These are phyloP conservation scores for Talaromyces sp. DNA, from an alignment of 2,329 filamentous ascomycete genomes.

Conservation along the genomic window DNA sequence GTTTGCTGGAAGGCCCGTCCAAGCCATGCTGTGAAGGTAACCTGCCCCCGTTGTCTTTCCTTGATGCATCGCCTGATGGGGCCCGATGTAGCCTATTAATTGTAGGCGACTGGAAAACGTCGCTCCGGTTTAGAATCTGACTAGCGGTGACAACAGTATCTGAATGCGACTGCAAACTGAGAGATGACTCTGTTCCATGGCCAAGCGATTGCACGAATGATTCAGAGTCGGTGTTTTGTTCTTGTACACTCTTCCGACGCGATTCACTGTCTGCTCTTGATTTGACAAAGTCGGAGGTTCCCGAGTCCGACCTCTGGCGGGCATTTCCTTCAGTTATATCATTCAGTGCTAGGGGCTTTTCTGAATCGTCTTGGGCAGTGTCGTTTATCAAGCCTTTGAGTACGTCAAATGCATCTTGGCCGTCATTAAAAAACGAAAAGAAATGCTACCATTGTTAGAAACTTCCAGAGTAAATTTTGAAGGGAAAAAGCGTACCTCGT, in stretches of 20 bases:
- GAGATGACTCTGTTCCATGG: slow-evolving; percentile 67
- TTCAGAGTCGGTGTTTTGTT: slow-evolving; percentile 61
- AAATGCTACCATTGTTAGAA: slow-evolving; percentile 62
- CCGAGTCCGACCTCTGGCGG: slow-evolving; percentile 4
- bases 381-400: slow-evolving; percentile 69
- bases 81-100: slow-evolving; percentile 40
- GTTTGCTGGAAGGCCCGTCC: slow-evolving; percentile 7
- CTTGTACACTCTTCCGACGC: slow-evolving; percentile 53
- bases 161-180: slow-evolving; percentile 64
- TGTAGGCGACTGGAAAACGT: slow-evolving; percentile 79
- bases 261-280: slow-evolving; percentile 27
- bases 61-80: slow-evolving; percentile 28
- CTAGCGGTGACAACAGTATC: slow-evolving; percentile 78
- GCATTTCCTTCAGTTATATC: slow-evolving; percentile 7
- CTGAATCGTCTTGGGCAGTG: slow-evolving; percentile 39
- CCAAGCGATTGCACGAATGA: slow-evolving; percentile 72
- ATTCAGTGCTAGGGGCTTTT: slow-evolving; percentile 14
- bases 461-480: neutral
- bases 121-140: slow-evolving; percentile 80
- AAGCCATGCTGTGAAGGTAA: neutral
- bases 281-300: neutral
- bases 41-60: slow-evolving; percentile 18
- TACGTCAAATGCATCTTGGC: slow-evolving; percentile 75
- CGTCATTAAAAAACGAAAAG: slow-evolving; percentile 88
- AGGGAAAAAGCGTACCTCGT: slow-evolving; percentile 60